Conservation (phyloP, 1,284 basidiomycete genomes). For the Athelia sp. region DNA sequence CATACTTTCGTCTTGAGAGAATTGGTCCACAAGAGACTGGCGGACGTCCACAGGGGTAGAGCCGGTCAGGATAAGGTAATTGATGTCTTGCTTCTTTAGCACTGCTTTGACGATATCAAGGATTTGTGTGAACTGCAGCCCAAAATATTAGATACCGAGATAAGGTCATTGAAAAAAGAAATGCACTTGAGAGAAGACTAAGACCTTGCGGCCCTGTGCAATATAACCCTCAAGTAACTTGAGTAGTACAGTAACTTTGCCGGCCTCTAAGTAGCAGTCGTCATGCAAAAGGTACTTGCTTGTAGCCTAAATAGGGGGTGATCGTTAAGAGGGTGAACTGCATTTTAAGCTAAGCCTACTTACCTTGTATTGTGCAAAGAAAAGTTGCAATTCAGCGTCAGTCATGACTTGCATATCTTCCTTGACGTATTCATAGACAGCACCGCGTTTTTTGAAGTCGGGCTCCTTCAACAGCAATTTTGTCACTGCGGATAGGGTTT, state of each 20-base stretch:
- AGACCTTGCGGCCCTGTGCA: conserved; percentile 72
- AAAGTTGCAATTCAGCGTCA: conserved; percentile 86
- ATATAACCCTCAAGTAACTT: conserved; percentile 69
- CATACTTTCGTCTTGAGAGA: conserved; percentile 91
- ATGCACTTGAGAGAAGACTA: conserved; percentile 89
- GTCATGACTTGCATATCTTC: conserved; percentile 96
- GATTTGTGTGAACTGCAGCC: conserved; percentile 85
- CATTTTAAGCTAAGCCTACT: conserved; percentile 1
- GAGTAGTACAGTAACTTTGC: conserved; percentile 80
- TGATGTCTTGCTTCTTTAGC: conserved; percentile 71
- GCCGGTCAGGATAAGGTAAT: conserved; percentile 89
- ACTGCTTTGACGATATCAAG: conserved; percentile 91
- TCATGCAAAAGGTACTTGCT: conserved; percentile 74
- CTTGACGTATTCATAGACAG: conserved; percentile 76
- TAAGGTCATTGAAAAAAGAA: not conserved
- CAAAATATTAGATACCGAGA: not conserved
- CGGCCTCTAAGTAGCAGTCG: conserved; percentile 82
- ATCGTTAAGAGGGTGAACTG: not conserved
- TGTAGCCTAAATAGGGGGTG: conserved; percentile 52
- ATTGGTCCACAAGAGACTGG: conserved; percentile 93
- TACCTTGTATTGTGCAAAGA: conserved; percentile 81
- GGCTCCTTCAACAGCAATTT: conserved; percentile 87
- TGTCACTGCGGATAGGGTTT: conserved; percentile 71
- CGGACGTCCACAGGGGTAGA: conserved; percentile 92
- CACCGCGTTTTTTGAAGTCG: conserved; percentile 79